Evolutionary conservation across 2,329 filamentous ascomycete species (phyloP).

Genomic region (Cytospora paraplurivora): DNA sequence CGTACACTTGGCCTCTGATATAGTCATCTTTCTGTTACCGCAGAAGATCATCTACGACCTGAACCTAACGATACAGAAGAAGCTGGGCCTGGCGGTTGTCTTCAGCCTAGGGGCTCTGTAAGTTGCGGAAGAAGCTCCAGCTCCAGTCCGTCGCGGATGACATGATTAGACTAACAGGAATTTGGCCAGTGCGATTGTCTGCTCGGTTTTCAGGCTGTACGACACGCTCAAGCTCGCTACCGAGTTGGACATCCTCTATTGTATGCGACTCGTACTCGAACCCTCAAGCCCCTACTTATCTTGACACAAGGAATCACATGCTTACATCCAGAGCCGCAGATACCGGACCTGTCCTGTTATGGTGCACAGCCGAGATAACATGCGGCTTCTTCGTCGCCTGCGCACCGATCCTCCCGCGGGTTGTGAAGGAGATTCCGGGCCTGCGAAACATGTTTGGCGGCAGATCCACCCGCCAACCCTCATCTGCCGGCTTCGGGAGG

Average conservation of each 20-base stretch:
- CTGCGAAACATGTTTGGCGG: conserved; percentile 25
- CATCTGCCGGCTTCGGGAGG: too few species aligned
- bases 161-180: not conserved
- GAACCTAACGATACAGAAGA: conserved; percentile 37
- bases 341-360: conserved; percentile 45
- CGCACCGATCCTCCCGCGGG: conserved; percentile 28
- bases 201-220: conserved; percentile 42
- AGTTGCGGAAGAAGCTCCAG: conserved; percentile 21
- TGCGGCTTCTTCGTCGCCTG: conserved; percentile 44
- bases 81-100: conserved; percentile 37
- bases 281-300: too few species aligned
- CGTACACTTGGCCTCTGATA: conserved; percentile 39
- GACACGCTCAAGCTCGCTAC: too few species aligned
- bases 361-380: conserved; percentile 48
- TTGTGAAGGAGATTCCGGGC: conserved; percentile 29
- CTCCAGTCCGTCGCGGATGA: not conserved
- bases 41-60: conserved; percentile 41
- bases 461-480: too few species aligned
- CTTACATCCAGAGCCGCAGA: conserved; percentile 33
- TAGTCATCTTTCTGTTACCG: conserved; percentile 39
- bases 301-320: conserved; percentile 34
- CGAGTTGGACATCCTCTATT: too few species aligned
- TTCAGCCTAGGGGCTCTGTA: conserved; percentile 40
- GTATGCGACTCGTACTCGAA: too few species aligned
- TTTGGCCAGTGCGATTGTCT: conserved; percentile 42